These are phyloP conservation scores for Fistulinella prunicolor DNA, from an alignment of 768 basidiomycete species.

Conservation along the genomic window DNA sequence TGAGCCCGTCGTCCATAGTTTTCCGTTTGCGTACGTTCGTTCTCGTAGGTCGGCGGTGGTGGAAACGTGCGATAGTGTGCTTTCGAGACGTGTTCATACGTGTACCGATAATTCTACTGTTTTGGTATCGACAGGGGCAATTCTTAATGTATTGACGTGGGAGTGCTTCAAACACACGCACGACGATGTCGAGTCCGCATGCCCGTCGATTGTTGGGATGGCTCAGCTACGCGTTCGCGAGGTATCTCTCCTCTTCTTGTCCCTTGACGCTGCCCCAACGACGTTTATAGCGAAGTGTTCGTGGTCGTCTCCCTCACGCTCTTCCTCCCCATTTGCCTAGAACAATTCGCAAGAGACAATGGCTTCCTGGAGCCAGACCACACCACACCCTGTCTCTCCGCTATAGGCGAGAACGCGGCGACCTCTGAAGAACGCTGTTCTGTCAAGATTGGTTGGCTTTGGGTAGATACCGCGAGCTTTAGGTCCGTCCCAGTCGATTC, in stretches of 20 bases:
- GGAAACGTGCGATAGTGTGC: no score
- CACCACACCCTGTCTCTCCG: constrained; percentile 49
- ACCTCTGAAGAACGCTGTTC: constrained; percentile 59
- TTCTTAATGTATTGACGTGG: neutral
- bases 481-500: constrained; percentile 47
- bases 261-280: neutral
- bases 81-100: no score
- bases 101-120: no score
- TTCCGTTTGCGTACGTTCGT: no score
- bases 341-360: constrained; percentile 89
- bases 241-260: constrained; percentile 36
- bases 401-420: constrained; percentile 8
- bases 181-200: constrained; percentile 14
- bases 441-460: constrained; percentile 76
- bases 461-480: constrained; percentile 92
- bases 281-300: constrained; percentile 64
- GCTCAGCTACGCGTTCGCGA: constrained; percentile 84
- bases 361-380: constrained; percentile 74
- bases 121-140: no score
- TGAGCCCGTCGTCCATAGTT: no score
- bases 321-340: constrained; percentile 79
- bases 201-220: constrained; percentile 57
- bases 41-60: constrained; percentile 23
- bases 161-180: constrained; percentile 4
- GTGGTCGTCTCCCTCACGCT: constrained; percentile 78